Evolutionary conservation across 176 grass and related monocot species (phyloP).

Genomic region (Typha latifolia): DNA sequence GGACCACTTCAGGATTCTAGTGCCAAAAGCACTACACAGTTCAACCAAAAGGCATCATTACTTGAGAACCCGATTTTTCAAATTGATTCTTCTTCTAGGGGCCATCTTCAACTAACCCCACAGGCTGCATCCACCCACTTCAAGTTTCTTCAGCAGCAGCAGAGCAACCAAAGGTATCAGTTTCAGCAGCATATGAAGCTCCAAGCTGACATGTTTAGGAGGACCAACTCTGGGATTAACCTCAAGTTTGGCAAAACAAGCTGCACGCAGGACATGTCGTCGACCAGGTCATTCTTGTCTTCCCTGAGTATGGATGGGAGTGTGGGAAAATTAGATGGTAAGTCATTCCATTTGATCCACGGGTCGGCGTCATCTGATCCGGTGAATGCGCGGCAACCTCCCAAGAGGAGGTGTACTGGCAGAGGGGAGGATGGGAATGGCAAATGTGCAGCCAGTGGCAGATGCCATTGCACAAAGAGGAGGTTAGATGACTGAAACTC

Average conservation of each 20-base stretch:
- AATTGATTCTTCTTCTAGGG: background rate
- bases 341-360: slow-evolving; percentile 55
- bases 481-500: slow-evolving; percentile 31
- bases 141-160: slow-evolving; percentile 54
- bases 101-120: background rate
- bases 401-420: slow-evolving; percentile 46
- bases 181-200: slow-evolving; percentile 46
- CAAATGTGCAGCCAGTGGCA: slow-evolving; percentile 52
- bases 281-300: slow-evolving; percentile 48
- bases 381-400: slow-evolving; percentile 15
- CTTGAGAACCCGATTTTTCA: background rate
- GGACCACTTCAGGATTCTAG: slow-evolving; percentile 24
- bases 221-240: slow-evolving; percentile 52
- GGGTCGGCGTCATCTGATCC: slow-evolving; percentile 37
- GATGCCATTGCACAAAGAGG: slow-evolving; percentile 87
- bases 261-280: slow-evolving; percentile 40
- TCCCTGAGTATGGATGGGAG: slow-evolving; percentile 76
- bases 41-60: slow-evolving; percentile 26
- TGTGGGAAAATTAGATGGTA: slow-evolving; percentile 54
- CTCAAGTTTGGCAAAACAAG: slow-evolving; percentile 60
- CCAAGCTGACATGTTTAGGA: slow-evolving; percentile 62
- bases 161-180: slow-evolving; percentile 26
- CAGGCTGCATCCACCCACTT: slow-evolving; percentile 42
- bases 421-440: slow-evolving; percentile 54
- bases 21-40: slow-evolving; percentile 15